Evolutionary conservation across 352 stramenopile genomes (phyloP).

Genomic region (Thraustotheca clavata): DNA sequence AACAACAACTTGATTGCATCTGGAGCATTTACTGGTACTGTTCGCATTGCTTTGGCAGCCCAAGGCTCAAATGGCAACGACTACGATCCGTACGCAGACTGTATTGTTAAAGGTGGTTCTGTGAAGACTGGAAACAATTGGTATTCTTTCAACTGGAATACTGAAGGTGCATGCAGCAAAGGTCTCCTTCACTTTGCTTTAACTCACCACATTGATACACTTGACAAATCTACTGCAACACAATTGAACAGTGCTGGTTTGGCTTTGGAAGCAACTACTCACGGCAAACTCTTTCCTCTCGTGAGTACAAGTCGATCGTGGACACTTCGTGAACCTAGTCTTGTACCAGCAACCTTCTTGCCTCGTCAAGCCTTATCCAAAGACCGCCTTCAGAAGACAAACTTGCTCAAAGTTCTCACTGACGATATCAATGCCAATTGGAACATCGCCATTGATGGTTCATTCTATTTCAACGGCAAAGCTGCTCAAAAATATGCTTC

Average conservation of each 20-base stretch:
- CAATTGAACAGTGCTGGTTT: conserved; percentile 24
- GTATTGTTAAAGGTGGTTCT: conserved; percentile 35
- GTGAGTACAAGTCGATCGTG: conserved; percentile 28
- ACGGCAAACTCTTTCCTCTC: conserved; percentile 42
- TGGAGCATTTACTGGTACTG: conserved; percentile 21
- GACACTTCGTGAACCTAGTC: conserved; percentile 34
- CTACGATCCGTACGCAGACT: conserved; percentile 41
- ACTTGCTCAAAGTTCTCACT: conserved; percentile 24
- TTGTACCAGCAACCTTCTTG: conserved; percentile 14
- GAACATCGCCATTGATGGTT: conserved; percentile 30
- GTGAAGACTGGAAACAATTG: not conserved
- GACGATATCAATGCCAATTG: conserved; percentile 49
- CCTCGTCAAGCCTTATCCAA: not conserved
- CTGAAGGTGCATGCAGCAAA: conserved; percentile 35
- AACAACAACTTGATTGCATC: not conserved
- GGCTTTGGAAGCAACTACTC: conserved; percentile 40
- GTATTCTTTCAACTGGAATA: conserved; percentile 40
- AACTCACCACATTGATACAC: conserved; percentile 46
- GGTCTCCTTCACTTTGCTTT: conserved; percentile 62
- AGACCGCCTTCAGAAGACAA: not conserved
- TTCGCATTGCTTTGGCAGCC: conserved; percentile 37
- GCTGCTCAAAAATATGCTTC: conserved; percentile 73
- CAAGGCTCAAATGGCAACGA: not conserved
- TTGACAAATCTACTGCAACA: conserved; percentile 20
- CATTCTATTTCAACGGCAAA: conserved; percentile 76